Conservation (phyloP, 768 basidiomycete species). For the Mycena indigotica region DNA sequence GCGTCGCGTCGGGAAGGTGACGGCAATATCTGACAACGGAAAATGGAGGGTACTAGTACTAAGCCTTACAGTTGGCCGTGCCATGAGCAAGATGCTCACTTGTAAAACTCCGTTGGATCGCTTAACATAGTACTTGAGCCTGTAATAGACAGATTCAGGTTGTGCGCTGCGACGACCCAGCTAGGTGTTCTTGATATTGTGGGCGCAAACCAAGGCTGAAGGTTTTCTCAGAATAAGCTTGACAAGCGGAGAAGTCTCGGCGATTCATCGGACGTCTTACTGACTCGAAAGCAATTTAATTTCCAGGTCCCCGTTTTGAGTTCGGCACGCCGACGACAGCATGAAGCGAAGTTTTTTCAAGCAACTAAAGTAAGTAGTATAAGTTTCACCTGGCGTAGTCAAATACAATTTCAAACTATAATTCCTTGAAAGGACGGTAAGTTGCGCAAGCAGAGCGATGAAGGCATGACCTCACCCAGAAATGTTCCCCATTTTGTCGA, state of each 20-base stretch:
- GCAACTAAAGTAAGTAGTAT: not conserved
- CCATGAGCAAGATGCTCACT: not conserved
- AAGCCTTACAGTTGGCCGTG: not conserved
- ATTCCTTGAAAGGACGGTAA: not conserved
- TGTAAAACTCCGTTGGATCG: not conserved
- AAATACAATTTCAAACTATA: not conserved
- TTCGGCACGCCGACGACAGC: too few species aligned
- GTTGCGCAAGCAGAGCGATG: not conserved
- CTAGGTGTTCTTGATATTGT: not conserved
- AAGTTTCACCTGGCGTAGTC: not conserved
- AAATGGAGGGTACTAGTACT: too few species aligned
- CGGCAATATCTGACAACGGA: too few species aligned
- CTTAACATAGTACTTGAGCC: not conserved
- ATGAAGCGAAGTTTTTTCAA: too few species aligned
- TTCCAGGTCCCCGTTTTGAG: too few species aligned
- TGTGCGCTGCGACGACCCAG: not conserved
- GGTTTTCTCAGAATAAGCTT: not conserved
- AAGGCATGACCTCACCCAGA: not conserved
- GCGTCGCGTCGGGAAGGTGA: too few species aligned
- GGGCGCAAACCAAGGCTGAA: not conserved
- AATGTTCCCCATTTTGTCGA: not conserved
- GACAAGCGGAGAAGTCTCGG: not conserved
- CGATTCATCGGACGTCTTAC: not conserved
- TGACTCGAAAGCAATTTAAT: not conserved
- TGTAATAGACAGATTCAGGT: not conserved